phyloP scores from a whole-genome alignment of 2,329 filamentous ascomycete genomes.

The Curvularia lunata region DNA sequence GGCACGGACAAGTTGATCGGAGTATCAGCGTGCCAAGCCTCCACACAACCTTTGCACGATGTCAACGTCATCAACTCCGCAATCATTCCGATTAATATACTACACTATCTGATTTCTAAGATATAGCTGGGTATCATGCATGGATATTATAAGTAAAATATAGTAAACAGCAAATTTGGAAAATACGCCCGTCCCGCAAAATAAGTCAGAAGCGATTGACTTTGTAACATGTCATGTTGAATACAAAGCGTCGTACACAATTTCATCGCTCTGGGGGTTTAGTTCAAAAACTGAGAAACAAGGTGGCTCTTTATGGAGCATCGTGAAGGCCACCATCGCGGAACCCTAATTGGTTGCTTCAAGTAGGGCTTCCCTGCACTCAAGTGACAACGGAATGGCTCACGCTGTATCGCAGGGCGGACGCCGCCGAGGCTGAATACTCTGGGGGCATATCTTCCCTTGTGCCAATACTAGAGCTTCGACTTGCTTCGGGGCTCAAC shows the following conservation, averaged over 20 bases:
- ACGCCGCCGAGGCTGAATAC: constrained; percentile 33
- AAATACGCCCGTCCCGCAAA: background rate
- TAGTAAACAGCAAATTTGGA: background rate
- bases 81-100: background rate
- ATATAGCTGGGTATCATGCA: background rate
- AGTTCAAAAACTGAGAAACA: background rate
- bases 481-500: constrained; percentile 12
- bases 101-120: background rate
- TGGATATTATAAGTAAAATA: background rate
- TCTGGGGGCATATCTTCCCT: constrained; percentile 40
- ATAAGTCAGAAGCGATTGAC: background rate
- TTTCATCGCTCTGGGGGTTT: background rate
- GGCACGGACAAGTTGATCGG: background rate
- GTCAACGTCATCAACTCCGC: background rate
- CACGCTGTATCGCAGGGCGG: constrained; percentile 14
- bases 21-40: constrained; percentile 9
- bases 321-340: background rate
- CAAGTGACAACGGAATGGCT: constrained; percentile 8
- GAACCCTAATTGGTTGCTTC: background rate
- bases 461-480: constrained; percentile 8
- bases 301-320: background rate
- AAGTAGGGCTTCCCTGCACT: background rate
- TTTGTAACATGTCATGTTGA: background rate
- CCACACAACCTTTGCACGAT: background rate
- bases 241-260: background rate